phyloP scores from a whole-genome alignment of 2,329 filamentous ascomycete species.

The Metarhizium robertsii region DNA sequence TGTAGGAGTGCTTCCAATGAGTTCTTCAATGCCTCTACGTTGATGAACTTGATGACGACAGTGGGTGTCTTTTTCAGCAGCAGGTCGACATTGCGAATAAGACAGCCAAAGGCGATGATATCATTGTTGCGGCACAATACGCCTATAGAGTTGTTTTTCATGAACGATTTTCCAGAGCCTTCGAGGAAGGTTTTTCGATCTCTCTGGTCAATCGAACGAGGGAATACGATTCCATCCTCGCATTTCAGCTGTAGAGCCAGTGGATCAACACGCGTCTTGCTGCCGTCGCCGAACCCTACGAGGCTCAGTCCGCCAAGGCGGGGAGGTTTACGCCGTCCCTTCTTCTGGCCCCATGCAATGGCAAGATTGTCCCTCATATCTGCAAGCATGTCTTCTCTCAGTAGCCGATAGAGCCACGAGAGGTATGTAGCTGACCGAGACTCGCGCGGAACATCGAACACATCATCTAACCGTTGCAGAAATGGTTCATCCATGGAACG shows the following conservation, averaged over 20 bases:
- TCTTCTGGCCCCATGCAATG: slow-evolving; percentile 36
- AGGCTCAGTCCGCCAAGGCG: slow-evolving; percentile 25
- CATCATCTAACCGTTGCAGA: slow-evolving; percentile 41
- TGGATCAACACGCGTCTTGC: slow-evolving; percentile 2
- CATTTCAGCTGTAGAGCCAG: slow-evolving; percentile 31
- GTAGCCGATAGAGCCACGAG: slow-evolving; percentile 63
- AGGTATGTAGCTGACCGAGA: slow-evolving; percentile 41
- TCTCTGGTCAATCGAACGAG: slow-evolving; percentile 9
- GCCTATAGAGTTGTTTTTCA: slow-evolving; percentile 53
- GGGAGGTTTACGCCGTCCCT: slow-evolving; percentile 28
- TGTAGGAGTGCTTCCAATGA: slow-evolving; percentile 35
- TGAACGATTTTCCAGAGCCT: slow-evolving; percentile 32
- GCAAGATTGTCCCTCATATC: slow-evolving; percentile 55
- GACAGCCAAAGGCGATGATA: slow-evolving; percentile 49
- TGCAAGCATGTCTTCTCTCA: slow-evolving; percentile 61
- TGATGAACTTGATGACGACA: slow-evolving; percentile 41
- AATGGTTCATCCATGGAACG: slow-evolving; percentile 41
- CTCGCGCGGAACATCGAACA: slow-evolving; percentile 28
- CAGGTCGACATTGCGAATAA: slow-evolving; percentile 40
- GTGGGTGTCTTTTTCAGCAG: slow-evolving; percentile 35
- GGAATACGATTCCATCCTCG: slow-evolving; percentile 33
- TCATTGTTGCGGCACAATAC: slow-evolving; percentile 43
- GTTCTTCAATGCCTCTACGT: slow-evolving; percentile 33
- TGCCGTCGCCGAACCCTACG: background rate
- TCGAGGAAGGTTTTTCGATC: slow-evolving; percentile 33